Evolutionary conservation across 495 filamentous ascomycete genomes (phyloP), one percentile per base, ranked within the genome.

Genomic region (Elaphomyces granulatus): DNA sequence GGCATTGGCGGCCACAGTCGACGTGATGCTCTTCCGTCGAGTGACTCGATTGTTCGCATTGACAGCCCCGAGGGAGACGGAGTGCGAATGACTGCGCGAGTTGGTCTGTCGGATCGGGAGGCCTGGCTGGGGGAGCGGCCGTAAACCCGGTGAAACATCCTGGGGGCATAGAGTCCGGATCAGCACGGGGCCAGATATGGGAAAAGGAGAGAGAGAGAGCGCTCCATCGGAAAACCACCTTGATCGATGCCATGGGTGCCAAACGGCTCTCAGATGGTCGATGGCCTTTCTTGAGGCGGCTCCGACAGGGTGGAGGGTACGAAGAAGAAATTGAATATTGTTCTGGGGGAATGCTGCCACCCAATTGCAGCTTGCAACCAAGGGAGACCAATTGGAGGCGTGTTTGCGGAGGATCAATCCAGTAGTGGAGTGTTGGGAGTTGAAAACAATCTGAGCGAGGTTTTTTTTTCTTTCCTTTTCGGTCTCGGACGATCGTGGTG

Each of bases 21-120:
- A 84, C 46, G 87, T 78, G 61, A 78, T 86, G 61, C 87, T 94
- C 74, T 96, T 98, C 41, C 90, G 74, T 45, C 90, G 83, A 44
- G 83, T 87, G 45, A 98, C 75, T 39, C 90, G 83, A 58, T 94
- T 80, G 55, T 71, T 74, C 50, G 77, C 56, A 61, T 85, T 88
- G 61, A 85, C 70, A 28, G 84, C 75, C 50, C 83, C 79, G 45
- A 83, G 62, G 32, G 85, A 83, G 38, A 84, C 66, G 12, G 82
- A 88, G 55, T 92, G 81, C 14, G 86, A 81, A 60, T 87, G 86
- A 48, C 77, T 74, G 45, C 87, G 81, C 36, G 71, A 74, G 52
- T 74, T 71, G 39, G 75, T 37, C 31, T 44, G 41, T 14, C 42
- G 41, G 18, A 45, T 32, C 15, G 42, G 37, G 36, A 44, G 28